phyloP scores from a whole-genome alignment of 768 basidiomycete genomes.

The Kwoniella mangroviensis region DNA sequence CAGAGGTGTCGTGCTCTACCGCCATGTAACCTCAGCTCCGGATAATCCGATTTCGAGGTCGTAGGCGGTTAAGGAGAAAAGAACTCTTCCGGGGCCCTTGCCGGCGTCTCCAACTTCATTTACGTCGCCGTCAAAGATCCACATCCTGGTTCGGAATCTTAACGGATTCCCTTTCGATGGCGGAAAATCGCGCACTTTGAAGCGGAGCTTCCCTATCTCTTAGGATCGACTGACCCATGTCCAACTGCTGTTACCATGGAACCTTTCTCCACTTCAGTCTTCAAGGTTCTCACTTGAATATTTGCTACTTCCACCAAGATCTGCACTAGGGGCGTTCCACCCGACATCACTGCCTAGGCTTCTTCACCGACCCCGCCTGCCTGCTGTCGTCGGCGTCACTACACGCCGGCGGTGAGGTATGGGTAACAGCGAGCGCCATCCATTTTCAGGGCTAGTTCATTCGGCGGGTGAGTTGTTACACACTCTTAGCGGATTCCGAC shows the following conservation, averaged over 20 bases:
- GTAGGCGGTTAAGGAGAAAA: conserved; percentile 74
- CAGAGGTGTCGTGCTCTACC: conserved; percentile 74
- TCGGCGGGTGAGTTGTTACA: conserved; percentile 89
- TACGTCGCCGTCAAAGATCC: conserved; percentile 66
- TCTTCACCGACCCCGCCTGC: conserved; percentile 71
- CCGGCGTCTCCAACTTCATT: conserved; percentile 68
- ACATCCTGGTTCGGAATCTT: conserved; percentile 77
- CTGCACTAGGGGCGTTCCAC: conserved; percentile 80
- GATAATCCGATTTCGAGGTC: conserved; percentile 76
- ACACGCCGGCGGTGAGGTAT: conserved; percentile 77
- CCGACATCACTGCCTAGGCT: conserved; percentile 75
- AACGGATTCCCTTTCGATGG: conserved; percentile 78
- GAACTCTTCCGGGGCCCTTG: conserved; percentile 75
- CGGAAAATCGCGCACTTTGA: conserved; percentile 69
- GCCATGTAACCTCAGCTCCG: conserved; percentile 74
- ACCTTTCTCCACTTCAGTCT: conserved; percentile 88
- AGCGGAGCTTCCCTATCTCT: conserved; percentile 75
- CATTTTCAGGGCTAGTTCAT: conserved; percentile 90
- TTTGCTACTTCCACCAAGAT: conserved; percentile 89
- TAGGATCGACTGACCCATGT: conserved; percentile 85
- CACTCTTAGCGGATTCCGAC: conserved; percentile 84
- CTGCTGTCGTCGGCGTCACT: conserved; percentile 67
- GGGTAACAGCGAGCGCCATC: conserved; percentile 83
- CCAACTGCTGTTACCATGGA: conserved; percentile 85
- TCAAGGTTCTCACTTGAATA: conserved; percentile 84